A percentile compares a stretch with the other conserved stretches of the same genome.
These are phyloP conservation scores for Celoporthe dispersa DNA, from an alignment of 2,329 filamentous ascomycete species.

Conservation along the genomic window DNA sequence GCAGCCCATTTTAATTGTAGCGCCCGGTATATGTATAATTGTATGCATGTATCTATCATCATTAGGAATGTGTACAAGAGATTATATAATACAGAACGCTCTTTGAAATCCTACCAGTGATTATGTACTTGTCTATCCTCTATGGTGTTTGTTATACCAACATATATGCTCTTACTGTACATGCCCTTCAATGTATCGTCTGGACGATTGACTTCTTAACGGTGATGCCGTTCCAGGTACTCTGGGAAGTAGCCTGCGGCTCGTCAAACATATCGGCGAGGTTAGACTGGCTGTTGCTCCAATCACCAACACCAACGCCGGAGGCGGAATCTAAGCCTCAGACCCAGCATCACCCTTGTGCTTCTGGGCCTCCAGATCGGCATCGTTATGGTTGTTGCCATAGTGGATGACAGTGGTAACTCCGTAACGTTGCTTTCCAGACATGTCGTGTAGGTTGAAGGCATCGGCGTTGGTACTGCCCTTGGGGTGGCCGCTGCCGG, in stretches of 20 bases:
- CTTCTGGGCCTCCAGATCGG: conserved; percentile 3
- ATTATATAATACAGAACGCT: neutral
- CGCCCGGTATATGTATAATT: too few species aligned
- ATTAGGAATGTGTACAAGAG: neutral
- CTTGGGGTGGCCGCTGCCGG: neutral
- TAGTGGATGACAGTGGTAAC: conserved; percentile 1
- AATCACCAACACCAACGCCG: neutral
- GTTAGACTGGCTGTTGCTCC: conserved; percentile 7
- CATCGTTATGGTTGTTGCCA: neutral
- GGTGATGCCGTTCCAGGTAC: neutral
- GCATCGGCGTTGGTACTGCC: neutral
- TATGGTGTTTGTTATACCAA: too few species aligned
- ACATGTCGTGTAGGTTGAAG: neutral
- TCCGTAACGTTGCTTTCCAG: neutral
- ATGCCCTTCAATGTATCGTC: neutral
- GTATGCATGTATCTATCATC: neutral
- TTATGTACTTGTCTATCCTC: too few species aligned
- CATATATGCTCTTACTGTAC: too few species aligned
- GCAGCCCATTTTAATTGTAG: neutral
- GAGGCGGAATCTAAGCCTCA: neutral
- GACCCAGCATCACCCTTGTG: neutral
- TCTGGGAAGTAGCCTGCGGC: neutral
- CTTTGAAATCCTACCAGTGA: too few species aligned
- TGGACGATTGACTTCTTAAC: neutral
- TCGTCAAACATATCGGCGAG: neutral